phyloP scores from a whole-genome alignment of 345 rosid species.

The Lepidium aucheri region DNA sequence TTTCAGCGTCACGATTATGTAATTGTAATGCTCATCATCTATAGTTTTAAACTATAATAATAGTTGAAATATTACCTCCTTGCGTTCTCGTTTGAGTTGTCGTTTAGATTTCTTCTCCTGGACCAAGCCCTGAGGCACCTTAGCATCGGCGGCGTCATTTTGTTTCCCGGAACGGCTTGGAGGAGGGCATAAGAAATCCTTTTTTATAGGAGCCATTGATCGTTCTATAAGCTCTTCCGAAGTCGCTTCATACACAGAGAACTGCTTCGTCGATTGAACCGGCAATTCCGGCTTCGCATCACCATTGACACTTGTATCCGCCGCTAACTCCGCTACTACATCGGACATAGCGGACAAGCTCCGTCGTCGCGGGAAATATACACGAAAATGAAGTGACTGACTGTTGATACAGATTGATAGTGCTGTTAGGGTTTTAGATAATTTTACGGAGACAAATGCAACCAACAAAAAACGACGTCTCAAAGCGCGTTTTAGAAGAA shows the following conservation, averaged over 20 bases:
- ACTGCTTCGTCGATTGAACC: constrained; percentile 20
- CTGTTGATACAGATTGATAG: not conserved
- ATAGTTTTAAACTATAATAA: not conserved
- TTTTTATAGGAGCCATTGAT: constrained; percentile 74
- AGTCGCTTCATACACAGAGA: constrained; percentile 25
- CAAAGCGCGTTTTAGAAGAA: not conserved
- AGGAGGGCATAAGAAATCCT: constrained; percentile 64
- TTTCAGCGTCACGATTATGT: not conserved
- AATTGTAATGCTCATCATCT: no score
- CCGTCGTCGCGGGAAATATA: constrained; percentile 6
- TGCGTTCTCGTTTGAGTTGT: constrained; percentile 89
- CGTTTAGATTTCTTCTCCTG: constrained; percentile 90
- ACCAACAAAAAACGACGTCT: not conserved
- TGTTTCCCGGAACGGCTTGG: constrained; percentile 36
- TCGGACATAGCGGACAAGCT: constrained; percentile 20
- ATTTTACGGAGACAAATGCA: not conserved
- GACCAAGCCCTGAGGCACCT: constrained; percentile 26
- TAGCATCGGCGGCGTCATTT: constrained; percentile 25
- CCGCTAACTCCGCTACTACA: constrained; percentile 4
- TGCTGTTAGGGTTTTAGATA: constrained; percentile 21
- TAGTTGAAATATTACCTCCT: constrained; percentile 31
- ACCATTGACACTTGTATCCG: not conserved
- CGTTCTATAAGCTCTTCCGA: constrained; percentile 70
- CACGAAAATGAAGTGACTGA: not conserved
- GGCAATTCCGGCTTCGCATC: not conserved